phyloP scores from a whole-genome alignment of 2,329 filamentous ascomycete genomes.

The Colletotrichum neosansevieriae region DNA sequence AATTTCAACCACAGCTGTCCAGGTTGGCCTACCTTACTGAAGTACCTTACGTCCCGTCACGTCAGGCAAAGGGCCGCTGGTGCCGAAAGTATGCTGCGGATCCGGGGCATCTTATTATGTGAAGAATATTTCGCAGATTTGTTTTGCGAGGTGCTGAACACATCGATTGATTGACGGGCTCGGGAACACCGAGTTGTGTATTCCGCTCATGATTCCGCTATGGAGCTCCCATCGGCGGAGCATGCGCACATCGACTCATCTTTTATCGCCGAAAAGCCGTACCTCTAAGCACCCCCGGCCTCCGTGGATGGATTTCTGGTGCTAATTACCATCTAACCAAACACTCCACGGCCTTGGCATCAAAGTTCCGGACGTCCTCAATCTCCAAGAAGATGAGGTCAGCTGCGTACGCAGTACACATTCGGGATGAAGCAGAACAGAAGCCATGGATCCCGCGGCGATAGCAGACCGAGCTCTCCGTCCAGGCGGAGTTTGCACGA shows the following conservation, averaged over 20 bases:
- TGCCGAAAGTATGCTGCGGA: conserved; percentile 24
- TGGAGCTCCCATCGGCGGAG: conserved; percentile 13
- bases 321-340: not conserved
- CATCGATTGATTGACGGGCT: not conserved
- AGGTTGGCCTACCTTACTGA: not conserved
- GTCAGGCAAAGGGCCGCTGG: not conserved
- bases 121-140: not conserved
- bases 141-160: not conserved
- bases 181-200: not conserved
- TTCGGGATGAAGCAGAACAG: conserved; percentile 5
- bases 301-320: not conserved
- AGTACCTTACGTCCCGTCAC: not conserved
- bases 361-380: not conserved
- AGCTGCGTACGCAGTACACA: conserved; percentile 7
- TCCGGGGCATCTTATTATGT: not conserved
- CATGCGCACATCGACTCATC: conserved; percentile 10
- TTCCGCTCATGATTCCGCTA: conserved; percentile 23
- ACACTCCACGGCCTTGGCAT: not conserved
- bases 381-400: not conserved
- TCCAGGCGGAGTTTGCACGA: conserved; percentile 23
- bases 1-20: conserved; percentile 1
- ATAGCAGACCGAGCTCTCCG: conserved; percentile 19
- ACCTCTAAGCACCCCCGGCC: not conserved
- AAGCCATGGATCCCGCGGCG: conserved; percentile 13
- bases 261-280: conserved; percentile 21